Conservation (phyloP, 768 basidiomycete genomes). For the Pilatotrama ljubarskyi region DNA sequence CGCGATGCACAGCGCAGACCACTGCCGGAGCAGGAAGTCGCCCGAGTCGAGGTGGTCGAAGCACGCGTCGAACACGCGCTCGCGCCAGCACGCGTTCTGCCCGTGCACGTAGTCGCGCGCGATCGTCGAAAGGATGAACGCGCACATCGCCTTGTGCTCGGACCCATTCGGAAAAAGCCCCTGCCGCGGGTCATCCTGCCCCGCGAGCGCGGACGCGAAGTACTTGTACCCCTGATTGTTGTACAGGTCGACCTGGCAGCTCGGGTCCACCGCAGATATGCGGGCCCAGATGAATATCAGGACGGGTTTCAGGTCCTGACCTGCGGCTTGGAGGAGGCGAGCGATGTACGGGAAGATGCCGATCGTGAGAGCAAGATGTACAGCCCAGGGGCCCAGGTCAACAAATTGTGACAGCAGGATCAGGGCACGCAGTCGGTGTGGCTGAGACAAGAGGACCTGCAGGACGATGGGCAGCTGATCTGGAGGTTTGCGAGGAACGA, state of each 20-base stretch:
- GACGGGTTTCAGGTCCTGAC: constrained; percentile 93
- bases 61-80: constrained; percentile 84
- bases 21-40: constrained; percentile 92
- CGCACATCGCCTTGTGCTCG: constrained; percentile 98
- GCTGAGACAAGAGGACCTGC: constrained; percentile 95
- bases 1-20: constrained; percentile 90
- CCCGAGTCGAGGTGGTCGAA: constrained; percentile 81
- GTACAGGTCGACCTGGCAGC: constrained; percentile 87
- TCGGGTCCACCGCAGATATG: constrained; percentile 93
- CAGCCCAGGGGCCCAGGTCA: constrained; percentile 98
- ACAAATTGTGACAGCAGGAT: constrained; percentile 97
- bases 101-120: constrained; percentile 88
- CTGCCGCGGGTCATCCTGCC: constrained; percentile 57
- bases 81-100: constrained; percentile 81
- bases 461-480: constrained; percentile 97
- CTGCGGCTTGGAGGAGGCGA: constrained; percentile 92
- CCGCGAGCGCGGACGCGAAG: constrained; percentile 75
- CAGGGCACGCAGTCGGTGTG: constrained; percentile 91
- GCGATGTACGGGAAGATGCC: constrained; percentile 99
- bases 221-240: constrained; percentile 84
- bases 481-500: constrained; percentile 88
- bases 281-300: constrained; percentile 99
- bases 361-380: constrained; percentile 91
- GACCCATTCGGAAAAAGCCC: constrained; percentile 82
- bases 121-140: constrained; percentile 90